These are phyloP conservation scores for Leccinellum albellum DNA, from an alignment of 768 basidiomycete species.

Conservation along the genomic window DNA sequence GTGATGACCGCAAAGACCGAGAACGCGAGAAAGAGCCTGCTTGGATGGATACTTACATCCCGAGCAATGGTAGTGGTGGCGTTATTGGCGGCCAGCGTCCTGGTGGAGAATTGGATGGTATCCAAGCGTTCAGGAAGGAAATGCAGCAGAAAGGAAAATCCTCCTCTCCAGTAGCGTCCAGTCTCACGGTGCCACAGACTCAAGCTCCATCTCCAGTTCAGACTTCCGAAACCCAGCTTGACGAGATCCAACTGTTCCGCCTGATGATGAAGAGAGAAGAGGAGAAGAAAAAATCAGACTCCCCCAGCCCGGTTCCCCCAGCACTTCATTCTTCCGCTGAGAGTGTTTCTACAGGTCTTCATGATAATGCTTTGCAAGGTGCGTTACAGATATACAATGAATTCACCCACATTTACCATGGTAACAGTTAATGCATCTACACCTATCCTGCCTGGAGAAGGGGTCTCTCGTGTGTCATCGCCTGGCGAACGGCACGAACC, in stretches of 20 bases:
- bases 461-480: constrained; percentile 14
- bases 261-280: constrained; percentile 80
- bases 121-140: constrained; percentile 85
- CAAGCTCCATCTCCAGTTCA: constrained; percentile 18
- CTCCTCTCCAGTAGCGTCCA: constrained; percentile 12
- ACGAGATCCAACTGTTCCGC: constrained; percentile 83
- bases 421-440: constrained; percentile 6
- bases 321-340: constrained; percentile 8
- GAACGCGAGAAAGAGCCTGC: constrained; percentile 82
- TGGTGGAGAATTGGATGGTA: constrained; percentile 73
- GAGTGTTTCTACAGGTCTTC: constrained; percentile 4
- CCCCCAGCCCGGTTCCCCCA: constrained; percentile 2
- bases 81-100: constrained; percentile 59
- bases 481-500: constrained; percentile 12
- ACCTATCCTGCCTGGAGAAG: constrained; percentile 6
- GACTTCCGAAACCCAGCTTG: constrained; percentile 43
- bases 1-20: constrained; percentile 48
- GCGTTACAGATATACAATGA: not conserved
- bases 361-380: constrained; percentile 20
- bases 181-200: constrained; percentile 14
- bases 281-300: constrained; percentile 39
- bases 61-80: constrained; percentile 50
- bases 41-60: constrained; percentile 89
- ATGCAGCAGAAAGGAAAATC: constrained; percentile 74
- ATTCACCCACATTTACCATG: constrained; percentile 11